phyloP scores from a whole-genome alignment of 139 green algal genomes.

The Zygnema cylindricum region DNA sequence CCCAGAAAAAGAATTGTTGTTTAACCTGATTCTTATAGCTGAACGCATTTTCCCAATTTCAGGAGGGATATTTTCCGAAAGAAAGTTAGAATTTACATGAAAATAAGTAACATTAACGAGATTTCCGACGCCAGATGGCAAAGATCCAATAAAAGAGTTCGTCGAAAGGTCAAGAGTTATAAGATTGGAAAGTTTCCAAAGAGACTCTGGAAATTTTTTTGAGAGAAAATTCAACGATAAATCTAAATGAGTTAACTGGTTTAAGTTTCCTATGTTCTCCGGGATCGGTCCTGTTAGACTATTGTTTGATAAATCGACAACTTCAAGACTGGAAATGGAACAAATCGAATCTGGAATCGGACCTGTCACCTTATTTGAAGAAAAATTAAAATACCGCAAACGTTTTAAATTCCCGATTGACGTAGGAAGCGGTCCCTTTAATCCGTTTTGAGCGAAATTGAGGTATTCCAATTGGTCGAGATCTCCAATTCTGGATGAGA shows the following conservation, averaged over 20 bases:
- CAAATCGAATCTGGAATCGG: background rate
- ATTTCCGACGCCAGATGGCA: background rate
- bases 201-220: background rate
- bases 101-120: too few relatives aligned
- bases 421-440: background rate
- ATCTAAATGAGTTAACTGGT: background rate
- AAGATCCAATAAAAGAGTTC: background rate
- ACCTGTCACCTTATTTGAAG: background rate
- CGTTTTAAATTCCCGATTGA: background rate
- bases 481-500: too few relatives aligned
- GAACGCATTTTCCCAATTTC: too few relatives aligned
- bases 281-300: too few relatives aligned
- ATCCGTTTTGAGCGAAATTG: background rate
- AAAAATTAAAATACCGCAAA: background rate
- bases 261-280: background rate
- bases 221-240: background rate
- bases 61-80: too few relatives aligned
- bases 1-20: slow-evolving; percentile 4
- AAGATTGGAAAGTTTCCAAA: background rate
- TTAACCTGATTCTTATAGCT: too few relatives aligned
- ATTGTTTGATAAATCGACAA: slow-evolving; percentile 3
- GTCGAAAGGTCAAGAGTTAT: background rate
- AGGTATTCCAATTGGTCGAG: background rate
- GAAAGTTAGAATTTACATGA: too few relatives aligned
- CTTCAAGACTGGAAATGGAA: background rate